Base-by-base conservation (phyloP, 2,329 filamentous ascomycete genomes). In the Nakataea oryzae region DNA sequence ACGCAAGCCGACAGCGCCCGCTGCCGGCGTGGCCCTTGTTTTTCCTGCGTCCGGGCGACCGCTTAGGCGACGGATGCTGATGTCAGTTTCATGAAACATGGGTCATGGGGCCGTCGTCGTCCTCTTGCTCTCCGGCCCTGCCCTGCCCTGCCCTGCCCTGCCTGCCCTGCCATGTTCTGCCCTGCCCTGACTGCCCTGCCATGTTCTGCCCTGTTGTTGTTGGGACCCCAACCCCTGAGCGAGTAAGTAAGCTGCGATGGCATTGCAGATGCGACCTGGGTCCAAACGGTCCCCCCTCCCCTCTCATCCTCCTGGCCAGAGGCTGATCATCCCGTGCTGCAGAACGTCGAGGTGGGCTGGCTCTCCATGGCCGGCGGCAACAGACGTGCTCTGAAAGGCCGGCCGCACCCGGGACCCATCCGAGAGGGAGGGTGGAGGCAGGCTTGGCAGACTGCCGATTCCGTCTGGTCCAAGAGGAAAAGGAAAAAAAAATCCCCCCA, bases 371-470 rank as follows among this genome's bases (percentile, higher is more conserved):
- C 54, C 70, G 73, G 75, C 76, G 77, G 75, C 72, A 76, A 75
- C 71, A 76, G 72, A 63, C 69, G 73, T 66, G 63, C 70, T 74
- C 67, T 77, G 71, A 78, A 75, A 76, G 75, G 76, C 71, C 70
- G 57, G 57, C 17, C 41, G 21, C 8, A n/a, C 41, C 41, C 21
- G 41, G 41, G 41, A n/a, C 41, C 41, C 41, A 50, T 50, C 41
- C 41, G 41, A 50, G 24, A 11, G 41, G 41, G 41, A 50, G 41
- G 41, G 41, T 50, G 41, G 41, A 50, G 41, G 41, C 21, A 50
- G 41, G 14, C 41, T 50, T 50, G 41, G 41, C 17, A 47, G 41
- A 12, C 17, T 21, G 41, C 41, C 41, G 41, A 47, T 47, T 47
- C 41, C 17, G 41, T n/a, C 41, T n/a, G 41, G 41, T n/a, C 11